Percentiles rank a stretch among this genome's conserved stretches.
Evolutionary conservation across 2,329 filamentous ascomycete genomes (phyloP).

Genomic region (Coleophoma cylindrospora): DNA sequence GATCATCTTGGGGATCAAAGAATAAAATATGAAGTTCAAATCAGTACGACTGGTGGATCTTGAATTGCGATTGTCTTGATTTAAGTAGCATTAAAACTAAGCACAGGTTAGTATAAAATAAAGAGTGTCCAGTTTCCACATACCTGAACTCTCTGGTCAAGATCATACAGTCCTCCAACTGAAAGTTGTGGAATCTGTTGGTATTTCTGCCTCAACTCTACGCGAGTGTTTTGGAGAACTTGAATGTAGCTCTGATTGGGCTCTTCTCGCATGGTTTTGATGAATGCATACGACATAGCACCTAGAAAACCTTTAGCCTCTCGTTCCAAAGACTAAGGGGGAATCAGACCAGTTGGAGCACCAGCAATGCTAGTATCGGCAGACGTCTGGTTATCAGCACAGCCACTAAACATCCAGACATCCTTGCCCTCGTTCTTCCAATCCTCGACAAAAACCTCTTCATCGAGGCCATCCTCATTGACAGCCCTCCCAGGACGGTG

Average conservation of each 20-base stretch:
- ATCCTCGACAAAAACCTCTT: slow-evolving; percentile 39
- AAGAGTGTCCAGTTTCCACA: slow-evolving; percentile 1
- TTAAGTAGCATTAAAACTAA: no score
- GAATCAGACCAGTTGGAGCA: slow-evolving; percentile 11
- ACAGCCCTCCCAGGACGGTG: slow-evolving; percentile 36
- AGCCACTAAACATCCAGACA: slow-evolving; percentile 37
- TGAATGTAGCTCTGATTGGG: slow-evolving; percentile 28
- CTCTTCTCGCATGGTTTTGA: slow-evolving; percentile 27
- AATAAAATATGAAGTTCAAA: no score
- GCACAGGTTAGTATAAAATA: no score
- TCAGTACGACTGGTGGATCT: no score
- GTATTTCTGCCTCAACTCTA: slow-evolving; percentile 20
- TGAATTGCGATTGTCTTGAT: no score
- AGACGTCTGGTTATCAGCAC: slow-evolving; percentile 33
- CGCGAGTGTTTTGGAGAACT: slow-evolving; percentile 25
- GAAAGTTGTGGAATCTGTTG: slow-evolving; percentile 26
- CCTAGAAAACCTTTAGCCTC: slow-evolving; percentile 16
- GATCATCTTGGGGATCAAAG: no score
- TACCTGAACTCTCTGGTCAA: slow-evolving; percentile 21
- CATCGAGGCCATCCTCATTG: slow-evolving; percentile 37
- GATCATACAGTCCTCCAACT: slow-evolving; percentile 22
- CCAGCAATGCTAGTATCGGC: slow-evolving; percentile 33
- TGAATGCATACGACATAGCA: slow-evolving; percentile 34
- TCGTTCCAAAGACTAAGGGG: not conserved
- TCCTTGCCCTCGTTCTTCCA: slow-evolving; percentile 33